Conservation (phyloP, 805 yeast genomes). For the Wickerhamiella musiphila region DNA sequence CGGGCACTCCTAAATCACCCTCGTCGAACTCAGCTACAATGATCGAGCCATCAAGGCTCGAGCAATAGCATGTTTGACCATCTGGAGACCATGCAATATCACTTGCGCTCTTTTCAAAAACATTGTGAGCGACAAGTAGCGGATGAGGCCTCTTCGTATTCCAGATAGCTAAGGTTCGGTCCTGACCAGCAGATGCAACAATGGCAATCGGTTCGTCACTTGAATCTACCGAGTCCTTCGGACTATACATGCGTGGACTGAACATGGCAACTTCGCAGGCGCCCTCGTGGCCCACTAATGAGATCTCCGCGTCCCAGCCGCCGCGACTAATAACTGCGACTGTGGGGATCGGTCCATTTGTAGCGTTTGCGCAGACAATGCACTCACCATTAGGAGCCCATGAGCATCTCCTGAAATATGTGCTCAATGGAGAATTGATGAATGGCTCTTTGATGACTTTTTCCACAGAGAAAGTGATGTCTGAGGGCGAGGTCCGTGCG, state of each 20-base stretch:
- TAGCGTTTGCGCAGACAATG: conserved; percentile 52
- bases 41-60: conserved; percentile 75
- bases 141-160: conserved; percentile 63
- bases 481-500: conserved; percentile 47
- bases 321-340: conserved; percentile 46
- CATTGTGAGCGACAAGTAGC: conserved; percentile 58
- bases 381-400: conserved; percentile 68
- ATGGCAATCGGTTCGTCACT: too few species aligned
- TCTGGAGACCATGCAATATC: conserved; percentile 81
- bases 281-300: conserved; percentile 52
- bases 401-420: conserved; percentile 59
- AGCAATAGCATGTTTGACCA: conserved; percentile 54
- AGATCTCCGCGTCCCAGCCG: conserved; percentile 45
- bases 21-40: conserved; percentile 46
- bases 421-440: conserved; percentile 72
- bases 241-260: conserved; percentile 26
- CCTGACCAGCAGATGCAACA: conserved; percentile 94
- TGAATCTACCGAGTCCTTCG: conserved; percentile 9
- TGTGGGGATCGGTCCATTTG: conserved; percentile 47
- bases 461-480: conserved; percentile 73
- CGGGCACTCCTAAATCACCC: conserved; percentile 26
- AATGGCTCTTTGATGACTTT: conserved; percentile 73
- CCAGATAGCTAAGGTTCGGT: conserved; percentile 78
- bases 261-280: conserved; percentile 49
- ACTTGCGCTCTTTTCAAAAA: conserved; percentile 62